These are phyloP conservation scores for Coemansia sp. DNA, from an alignment of 192 early-diverging fungal genomes.

Conservation along the genomic window DNA sequence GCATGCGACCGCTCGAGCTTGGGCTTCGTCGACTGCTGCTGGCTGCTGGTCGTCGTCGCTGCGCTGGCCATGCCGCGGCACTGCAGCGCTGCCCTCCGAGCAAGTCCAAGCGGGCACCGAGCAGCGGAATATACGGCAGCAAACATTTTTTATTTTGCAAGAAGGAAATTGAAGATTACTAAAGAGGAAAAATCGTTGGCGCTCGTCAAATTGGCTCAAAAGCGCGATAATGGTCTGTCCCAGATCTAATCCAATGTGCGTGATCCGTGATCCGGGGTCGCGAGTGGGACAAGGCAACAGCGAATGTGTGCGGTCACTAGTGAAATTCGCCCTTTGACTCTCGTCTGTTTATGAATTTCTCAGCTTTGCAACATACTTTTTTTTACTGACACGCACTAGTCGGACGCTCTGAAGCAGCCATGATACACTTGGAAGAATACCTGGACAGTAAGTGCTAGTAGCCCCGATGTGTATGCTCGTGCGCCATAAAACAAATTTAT, in stretches of 20 bases:
- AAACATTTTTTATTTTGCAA: neutral
- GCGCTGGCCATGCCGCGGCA: constrained; percentile 7
- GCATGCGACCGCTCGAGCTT: constrained; percentile 36
- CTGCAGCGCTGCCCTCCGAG: constrained; percentile 8
- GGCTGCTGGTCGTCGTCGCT: neutral
- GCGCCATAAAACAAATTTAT: too few species aligned
- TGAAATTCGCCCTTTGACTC: too few species aligned
- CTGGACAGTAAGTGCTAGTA: constrained; percentile 70
- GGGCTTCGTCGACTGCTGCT: neutral
- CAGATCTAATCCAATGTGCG: too few species aligned
- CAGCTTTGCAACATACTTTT: neutral
- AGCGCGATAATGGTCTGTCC: too few species aligned
- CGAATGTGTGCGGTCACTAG: too few species aligned
- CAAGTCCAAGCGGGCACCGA: neutral
- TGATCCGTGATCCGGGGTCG: too few species aligned
- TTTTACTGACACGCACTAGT: neutral
- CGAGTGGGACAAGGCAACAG: too few species aligned
- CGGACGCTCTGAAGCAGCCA: neutral
- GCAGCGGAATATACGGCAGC: constrained; percentile 2
- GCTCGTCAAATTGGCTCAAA: too few species aligned
- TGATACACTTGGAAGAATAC: constrained; percentile 87
- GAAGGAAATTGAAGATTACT: neutral
- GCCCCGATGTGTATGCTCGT: neutral
- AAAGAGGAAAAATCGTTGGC: neutral
- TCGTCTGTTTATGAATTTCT: neutral